Conservation (phyloP, 2,329 filamentous ascomycete species). For the Helotiales sp. region DNA sequence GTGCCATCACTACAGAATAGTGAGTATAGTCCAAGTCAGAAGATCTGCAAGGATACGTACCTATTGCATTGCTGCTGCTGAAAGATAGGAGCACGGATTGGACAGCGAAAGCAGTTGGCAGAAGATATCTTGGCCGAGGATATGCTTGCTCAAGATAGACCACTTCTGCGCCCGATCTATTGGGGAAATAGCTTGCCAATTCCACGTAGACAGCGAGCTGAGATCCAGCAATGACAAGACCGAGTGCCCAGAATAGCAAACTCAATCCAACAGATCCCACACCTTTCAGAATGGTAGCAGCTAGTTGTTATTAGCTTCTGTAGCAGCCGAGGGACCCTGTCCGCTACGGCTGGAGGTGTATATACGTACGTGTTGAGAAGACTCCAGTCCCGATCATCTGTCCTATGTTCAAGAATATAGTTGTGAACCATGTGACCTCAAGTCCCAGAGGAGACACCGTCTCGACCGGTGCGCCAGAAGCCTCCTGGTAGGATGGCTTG, state of each 20-base stretch:
- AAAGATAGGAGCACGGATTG: constrained; percentile 65
- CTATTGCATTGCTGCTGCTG: constrained; percentile 64
- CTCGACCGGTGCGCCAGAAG: constrained; percentile 61
- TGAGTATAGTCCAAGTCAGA: not conserved
- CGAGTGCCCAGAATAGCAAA: constrained; percentile 65
- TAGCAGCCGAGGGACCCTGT: too few relatives aligned
- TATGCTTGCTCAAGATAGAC: constrained; percentile 70
- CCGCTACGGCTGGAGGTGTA: too few relatives aligned
- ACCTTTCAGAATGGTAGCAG: constrained; percentile 53
- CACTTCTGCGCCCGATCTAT: constrained; percentile 64
- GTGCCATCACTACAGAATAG: constrained; percentile 49
- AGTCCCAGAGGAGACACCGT: constrained; percentile 58
- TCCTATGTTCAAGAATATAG: constrained; percentile 60
- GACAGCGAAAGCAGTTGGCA: constrained; percentile 64
- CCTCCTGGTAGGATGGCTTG: constrained; percentile 50
- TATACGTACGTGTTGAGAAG: constrained; percentile 60
- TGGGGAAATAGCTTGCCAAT: constrained; percentile 64
- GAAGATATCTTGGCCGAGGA: constrained; percentile 62
- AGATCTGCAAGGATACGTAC: constrained; percentile 5
- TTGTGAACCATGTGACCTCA: constrained; percentile 53
- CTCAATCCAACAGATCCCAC: constrained; percentile 63
- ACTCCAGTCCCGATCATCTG: constrained; percentile 64
- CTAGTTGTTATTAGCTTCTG: too few relatives aligned
- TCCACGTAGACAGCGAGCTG: constrained; percentile 63
- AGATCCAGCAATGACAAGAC: constrained; percentile 56